Base-by-base conservation (phyloP, 257 asterid species). In the Thymus mandschuricus region DNA sequence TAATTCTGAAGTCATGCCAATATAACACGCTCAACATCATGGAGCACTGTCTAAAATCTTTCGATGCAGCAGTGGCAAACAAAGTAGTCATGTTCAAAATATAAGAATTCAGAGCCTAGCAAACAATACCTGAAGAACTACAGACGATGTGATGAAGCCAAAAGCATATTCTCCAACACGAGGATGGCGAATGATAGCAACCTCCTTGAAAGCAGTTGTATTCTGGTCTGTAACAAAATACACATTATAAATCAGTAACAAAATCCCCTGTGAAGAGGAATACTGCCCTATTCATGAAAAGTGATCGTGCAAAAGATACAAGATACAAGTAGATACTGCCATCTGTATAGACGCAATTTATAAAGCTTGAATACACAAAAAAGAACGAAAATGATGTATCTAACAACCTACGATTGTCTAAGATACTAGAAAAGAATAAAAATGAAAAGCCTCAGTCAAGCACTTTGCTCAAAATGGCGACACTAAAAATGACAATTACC, bases 201-300 rank as follows among this genome's bases (percentile, higher is more conserved):
- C 96, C 81, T 92, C 97, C 92, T 92, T 92, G 87, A 92, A 92
- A 78, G 97, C 97, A 72, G 90, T 86, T 61, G 96, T 87, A 70
- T 92, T 83, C 75, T 92, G 96, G 78, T 92, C 97, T 89, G 92
- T 50, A 68, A 68, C 38, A 66, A 73, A 75, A 31, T 59, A 69
- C 59, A 61, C 54, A 57, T 74, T 43, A 57, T 64, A 44, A 11
- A 40, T 50, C 80, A 79, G 50, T 35, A 71, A 45, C 64, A 54
- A 21, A 35, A 6, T 9, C 69, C 44, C 68, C 63, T 5, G 40
- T 64, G 75, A 52, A 69, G 45, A 57, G 49, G 49, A 58, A 49
- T 34, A 34, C 52, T 45, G 44, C 12, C 21, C 13, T 11, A 27
- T 33, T 27, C 70, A 66, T 41, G 60, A 41, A 54, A 38, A 31